Conservation (phyloP, 176 grass and related monocot genomes). For the Rhynchospora pubera region DNA sequence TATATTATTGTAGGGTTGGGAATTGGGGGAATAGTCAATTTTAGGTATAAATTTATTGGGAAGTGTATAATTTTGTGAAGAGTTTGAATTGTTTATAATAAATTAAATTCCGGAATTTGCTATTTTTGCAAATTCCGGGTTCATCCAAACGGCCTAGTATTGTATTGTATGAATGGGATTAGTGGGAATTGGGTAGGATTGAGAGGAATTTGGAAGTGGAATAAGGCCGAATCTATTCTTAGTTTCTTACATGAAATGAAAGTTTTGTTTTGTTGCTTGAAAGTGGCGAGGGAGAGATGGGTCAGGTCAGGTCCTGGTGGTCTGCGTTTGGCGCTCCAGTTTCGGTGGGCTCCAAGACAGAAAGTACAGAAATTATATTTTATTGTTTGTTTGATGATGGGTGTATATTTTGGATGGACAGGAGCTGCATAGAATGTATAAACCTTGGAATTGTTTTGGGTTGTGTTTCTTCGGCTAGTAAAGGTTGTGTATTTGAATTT, state of each 20-base stretch:
- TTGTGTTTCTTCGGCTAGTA: not conserved
- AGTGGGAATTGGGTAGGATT: constrained; percentile 17
- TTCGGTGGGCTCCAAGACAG: not conserved
- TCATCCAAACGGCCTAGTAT: too few species aligned
- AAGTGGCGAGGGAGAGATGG: not conserved
- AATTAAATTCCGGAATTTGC: too few species aligned
- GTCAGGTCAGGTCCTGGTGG: not conserved
- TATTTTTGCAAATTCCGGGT: too few species aligned
- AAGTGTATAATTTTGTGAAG: too few species aligned
- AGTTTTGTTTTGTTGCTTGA: not conserved
- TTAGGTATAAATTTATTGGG: too few species aligned
- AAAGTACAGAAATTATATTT: not conserved
- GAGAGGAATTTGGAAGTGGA: not conserved
- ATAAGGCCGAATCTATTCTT: constrained; percentile 20
- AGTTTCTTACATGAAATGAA: not conserved
- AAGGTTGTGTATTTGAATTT: too few species aligned
- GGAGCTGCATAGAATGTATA: not conserved
- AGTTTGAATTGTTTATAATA: too few species aligned
- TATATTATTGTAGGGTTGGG: too few species aligned
- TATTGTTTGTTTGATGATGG: not conserved
- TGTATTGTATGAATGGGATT: not conserved
- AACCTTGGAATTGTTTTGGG: not conserved
- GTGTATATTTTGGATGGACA: not conserved
- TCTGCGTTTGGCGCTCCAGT: not conserved
- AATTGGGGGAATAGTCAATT: too few species aligned